Conservation (phyloP, 441 rosid genomes). For the Populus hybrid region DNA sequence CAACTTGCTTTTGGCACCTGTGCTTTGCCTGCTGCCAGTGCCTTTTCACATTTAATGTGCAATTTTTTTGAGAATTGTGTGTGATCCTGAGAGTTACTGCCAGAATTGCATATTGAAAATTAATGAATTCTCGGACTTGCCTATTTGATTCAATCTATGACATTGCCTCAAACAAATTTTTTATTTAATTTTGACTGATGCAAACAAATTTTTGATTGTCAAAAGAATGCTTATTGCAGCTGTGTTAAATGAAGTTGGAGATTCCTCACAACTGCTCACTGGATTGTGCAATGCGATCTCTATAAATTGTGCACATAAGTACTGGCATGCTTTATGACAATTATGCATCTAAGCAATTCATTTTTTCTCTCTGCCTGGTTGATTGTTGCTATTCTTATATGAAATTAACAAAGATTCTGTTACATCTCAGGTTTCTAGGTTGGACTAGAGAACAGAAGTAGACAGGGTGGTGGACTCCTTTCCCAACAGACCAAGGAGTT, state of each 20-base stretch:
- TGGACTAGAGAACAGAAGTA: not conserved
- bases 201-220: not conserved
- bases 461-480: not conserved
- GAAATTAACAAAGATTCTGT: conserved; percentile 1
- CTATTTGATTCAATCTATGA: not conserved
- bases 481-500: not conserved
- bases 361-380: not conserved
- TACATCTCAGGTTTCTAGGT: not conserved
- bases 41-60: no score
- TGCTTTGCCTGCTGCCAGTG: no score
- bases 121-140: not conserved
- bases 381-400: not conserved
- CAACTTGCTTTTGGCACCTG: no score
- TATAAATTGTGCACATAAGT: not conserved
- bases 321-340: not conserved
- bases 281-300: not conserved
- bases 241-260: not conserved
- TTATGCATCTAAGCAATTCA: not conserved
- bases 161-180: not conserved
- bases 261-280: not conserved
- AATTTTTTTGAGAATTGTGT: no score
- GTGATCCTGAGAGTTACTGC: no score
- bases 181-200: not conserved
- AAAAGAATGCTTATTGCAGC: not conserved
- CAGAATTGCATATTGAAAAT: no score